Percentiles rank a stretch among this genome's conserved stretches.
phyloP scores from a whole-genome alignment of 371 early-diverging fungal species.

The Circinella minor region DNA sequence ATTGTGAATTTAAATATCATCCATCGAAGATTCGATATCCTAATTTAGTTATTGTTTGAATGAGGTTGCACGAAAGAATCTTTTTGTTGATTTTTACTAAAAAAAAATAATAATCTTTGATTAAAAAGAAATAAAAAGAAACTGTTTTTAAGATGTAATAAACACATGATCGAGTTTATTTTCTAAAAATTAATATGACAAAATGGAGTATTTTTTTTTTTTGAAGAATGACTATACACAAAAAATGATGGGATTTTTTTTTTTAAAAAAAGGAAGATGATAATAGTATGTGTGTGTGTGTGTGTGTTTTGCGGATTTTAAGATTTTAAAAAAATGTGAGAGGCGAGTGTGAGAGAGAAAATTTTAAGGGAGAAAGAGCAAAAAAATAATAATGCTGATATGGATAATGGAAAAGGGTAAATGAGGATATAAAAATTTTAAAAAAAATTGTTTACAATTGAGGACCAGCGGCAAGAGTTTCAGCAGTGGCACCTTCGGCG shows the following conservation, averaged over 20 bases:
- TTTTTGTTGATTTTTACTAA: too few species aligned
- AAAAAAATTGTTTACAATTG: slow-evolving; percentile 16
- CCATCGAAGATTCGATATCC: too few species aligned
- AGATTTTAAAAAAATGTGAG: too few species aligned
- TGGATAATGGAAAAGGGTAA: not conserved
- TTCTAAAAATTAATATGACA: not conserved
- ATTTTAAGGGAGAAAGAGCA: too few species aligned
- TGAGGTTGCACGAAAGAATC: too few species aligned
- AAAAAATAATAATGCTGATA: not conserved
- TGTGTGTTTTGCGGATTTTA: not conserved
- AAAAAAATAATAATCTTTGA: too few species aligned
- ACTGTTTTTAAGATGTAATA: not conserved
- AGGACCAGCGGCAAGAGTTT: slow-evolving; percentile 82
- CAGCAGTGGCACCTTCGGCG: slow-evolving; percentile 80
- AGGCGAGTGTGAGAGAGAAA: too few species aligned
- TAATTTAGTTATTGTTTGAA: too few species aligned
- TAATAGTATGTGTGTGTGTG: not conserved
- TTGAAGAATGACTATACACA: not conserved
- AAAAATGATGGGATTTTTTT: not conserved
- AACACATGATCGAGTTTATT: slow-evolving; percentile 4
- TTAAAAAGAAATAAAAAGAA: too few species aligned
- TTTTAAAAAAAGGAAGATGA: not conserved
- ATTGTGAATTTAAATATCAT: too few species aligned
- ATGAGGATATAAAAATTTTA: not conserved
- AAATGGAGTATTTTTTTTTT: not conserved